phyloP scores from a whole-genome alignment of 129 eudicot genomes.

The Rutidosis leptorrhynchoides region DNA sequence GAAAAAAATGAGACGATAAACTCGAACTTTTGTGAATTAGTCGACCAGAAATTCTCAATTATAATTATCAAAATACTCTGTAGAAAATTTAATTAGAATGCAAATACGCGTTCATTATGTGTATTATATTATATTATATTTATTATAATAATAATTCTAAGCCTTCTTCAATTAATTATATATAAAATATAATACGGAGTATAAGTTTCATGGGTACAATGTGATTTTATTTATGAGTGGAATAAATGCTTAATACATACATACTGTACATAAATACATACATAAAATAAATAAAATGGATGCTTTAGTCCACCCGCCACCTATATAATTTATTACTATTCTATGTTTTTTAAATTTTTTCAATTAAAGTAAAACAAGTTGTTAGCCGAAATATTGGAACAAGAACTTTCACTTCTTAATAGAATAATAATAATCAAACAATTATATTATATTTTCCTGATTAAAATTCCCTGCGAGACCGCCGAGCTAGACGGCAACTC shows the following conservation, averaged over 20 bases:
- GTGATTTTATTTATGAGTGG: conserved; percentile 28
- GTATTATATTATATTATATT: no score
- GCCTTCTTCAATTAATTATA: no score
- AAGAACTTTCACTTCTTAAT: background rate
- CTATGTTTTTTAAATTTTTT: background rate
- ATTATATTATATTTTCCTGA: background rate
- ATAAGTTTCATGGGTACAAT: conserved; percentile 16
- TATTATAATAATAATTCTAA: no score
- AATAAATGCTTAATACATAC: conserved; percentile 8
- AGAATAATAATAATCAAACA: background rate
- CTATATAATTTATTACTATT: conserved; percentile 30
- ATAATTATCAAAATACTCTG: no score
- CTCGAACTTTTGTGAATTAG: no score
- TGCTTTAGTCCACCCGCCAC: conserved; percentile 30
- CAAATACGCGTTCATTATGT: no score
- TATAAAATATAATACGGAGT: no score
- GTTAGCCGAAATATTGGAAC: conserved; percentile 42
- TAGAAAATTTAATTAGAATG: no score
- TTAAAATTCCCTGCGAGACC: no score
- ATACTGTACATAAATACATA: background rate
- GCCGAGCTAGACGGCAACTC: no score
- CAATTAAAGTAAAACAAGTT: conserved; percentile 9
- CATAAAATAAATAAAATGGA: conserved; percentile 13
- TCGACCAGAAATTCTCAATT: no score
- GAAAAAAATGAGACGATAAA: no score